phyloP scores from a whole-genome alignment of 768 basidiomycete genomes.

The Suillus sp. region DNA sequence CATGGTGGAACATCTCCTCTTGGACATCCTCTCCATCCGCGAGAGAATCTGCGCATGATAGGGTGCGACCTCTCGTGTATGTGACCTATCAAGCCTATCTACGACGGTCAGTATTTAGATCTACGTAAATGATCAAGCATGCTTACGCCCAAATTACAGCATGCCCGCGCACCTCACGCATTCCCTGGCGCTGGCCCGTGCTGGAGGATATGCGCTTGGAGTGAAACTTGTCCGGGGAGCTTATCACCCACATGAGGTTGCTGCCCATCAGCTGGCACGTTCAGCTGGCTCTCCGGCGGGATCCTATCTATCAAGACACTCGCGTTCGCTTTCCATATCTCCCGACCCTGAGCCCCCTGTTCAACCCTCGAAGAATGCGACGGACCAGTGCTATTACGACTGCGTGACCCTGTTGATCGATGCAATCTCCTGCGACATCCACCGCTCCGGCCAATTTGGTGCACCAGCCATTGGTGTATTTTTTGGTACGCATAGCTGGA shows the following conservation, averaged over 20 bases:
- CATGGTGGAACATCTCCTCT: background rate
- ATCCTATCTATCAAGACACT: background rate
- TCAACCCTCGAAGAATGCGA: slow-evolving; percentile 66
- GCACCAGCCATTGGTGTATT: slow-evolving; percentile 55
- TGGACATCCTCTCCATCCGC: background rate
- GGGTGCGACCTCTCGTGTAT: slow-evolving; percentile 73
- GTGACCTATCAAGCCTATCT: slow-evolving; percentile 91
- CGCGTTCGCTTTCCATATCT: slow-evolving; percentile 48
- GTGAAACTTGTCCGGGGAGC: slow-evolving; percentile 94
- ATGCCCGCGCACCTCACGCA: slow-evolving; percentile 69
- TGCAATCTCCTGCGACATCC: slow-evolving; percentile 55
- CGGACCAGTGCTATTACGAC: slow-evolving; percentile 72
- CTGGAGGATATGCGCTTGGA: slow-evolving; percentile 73
- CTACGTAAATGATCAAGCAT: background rate
- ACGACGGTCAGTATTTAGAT: slow-evolving; percentile 49
- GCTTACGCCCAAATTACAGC: slow-evolving; percentile 36
- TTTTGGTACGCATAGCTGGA: slow-evolving; percentile 88
- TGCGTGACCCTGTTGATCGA: slow-evolving; percentile 60
- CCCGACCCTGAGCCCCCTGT: slow-evolving; percentile 65
- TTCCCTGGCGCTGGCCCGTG: slow-evolving; percentile 64
- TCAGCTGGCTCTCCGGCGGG: slow-evolving; percentile 17
- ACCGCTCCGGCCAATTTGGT: slow-evolving; percentile 14
- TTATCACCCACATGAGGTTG: slow-evolving; percentile 78
- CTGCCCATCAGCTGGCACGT: slow-evolving; percentile 36
- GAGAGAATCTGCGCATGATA: background rate